Conservation (phyloP, 2,329 filamentous ascomycete species). For the Cadophora sp. region DNA sequence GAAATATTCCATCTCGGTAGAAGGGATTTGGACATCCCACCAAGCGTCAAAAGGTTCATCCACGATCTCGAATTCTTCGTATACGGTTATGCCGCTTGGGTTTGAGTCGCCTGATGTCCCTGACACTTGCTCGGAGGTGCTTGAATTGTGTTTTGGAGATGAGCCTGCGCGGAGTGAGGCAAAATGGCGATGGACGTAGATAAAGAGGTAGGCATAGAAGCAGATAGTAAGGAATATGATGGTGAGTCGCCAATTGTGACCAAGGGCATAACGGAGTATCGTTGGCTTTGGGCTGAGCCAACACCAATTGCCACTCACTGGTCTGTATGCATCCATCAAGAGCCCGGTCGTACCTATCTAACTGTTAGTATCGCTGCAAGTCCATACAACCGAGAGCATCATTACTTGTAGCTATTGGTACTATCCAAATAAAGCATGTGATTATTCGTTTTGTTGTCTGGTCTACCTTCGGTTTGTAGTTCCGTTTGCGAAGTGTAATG, state of each 20-base stretch:
- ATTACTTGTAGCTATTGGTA: conserved; percentile 26
- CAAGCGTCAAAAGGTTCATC: conserved; percentile 19
- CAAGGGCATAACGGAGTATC: conserved; percentile 47
- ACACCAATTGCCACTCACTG: conserved; percentile 52
- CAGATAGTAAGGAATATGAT: conserved; percentile 46
- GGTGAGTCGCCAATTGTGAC: conserved; percentile 48
- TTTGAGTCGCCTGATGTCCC: background rate
- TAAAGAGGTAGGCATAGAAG: conserved; percentile 48
- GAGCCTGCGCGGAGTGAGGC: conserved; percentile 16
- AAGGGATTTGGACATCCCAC: conserved; percentile 12
- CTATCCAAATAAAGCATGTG: conserved; percentile 26
- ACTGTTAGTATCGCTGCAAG: background rate
- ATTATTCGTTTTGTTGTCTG: conserved; percentile 17
- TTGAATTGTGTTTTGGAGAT: background rate
- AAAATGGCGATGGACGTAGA: conserved; percentile 42
- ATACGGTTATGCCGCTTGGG: conserved; percentile 10
- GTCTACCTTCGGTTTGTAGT: conserved; percentile 43
- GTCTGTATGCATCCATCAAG: conserved; percentile 22
- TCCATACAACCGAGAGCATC: too few relatives aligned
- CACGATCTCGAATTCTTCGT: conserved; percentile 25
- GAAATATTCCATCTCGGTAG: conserved; percentile 8
- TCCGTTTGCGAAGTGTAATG: conserved; percentile 47
- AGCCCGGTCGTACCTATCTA: conserved; percentile 24
- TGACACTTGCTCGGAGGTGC: background rate
- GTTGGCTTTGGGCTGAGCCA: conserved; percentile 45